phyloP scores from a whole-genome alignment of 140 eudicot species.

The Oenanthe javanica region DNA sequence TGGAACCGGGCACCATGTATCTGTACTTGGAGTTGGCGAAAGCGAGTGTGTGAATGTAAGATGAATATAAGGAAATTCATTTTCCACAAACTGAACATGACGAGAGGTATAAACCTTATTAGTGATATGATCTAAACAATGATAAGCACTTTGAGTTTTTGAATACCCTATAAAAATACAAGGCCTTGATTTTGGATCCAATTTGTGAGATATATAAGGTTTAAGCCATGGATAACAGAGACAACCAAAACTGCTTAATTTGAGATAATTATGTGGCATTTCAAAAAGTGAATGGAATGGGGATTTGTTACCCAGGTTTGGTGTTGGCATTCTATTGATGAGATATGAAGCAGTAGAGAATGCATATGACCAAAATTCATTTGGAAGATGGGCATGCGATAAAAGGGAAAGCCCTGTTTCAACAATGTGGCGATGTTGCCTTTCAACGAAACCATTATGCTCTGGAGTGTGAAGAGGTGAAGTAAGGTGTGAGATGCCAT shows the following conservation, averaged over 20 bases:
- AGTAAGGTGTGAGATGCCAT: background rate
- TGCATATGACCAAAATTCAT: background rate
- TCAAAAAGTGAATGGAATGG: too few species aligned
- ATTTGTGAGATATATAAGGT: background rate
- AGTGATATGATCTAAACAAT: background rate
- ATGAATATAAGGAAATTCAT: background rate
- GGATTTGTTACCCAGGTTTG: too few species aligned
- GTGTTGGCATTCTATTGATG: too few species aligned
- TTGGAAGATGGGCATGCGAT: background rate
- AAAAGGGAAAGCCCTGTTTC: background rate
- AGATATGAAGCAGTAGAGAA: too few species aligned
- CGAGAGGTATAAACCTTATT: background rate
- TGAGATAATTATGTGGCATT: too few species aligned
- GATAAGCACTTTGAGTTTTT: background rate
- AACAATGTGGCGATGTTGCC: background rate
- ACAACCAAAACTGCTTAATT: too few species aligned
- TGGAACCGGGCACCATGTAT: background rate
- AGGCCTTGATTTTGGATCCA: background rate
- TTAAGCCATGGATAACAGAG: background rate
- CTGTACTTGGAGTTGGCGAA: background rate
- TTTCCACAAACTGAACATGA: background rate
- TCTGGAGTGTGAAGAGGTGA: background rate
- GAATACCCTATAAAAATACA: background rate
- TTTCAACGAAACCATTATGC: background rate
- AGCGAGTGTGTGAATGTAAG: background rate